A percentile compares a stretch with the other conserved stretches of the same genome.
phyloP scores from a whole-genome alignment of 164 flowering plant species.

The Cinnamomum chago region DNA sequence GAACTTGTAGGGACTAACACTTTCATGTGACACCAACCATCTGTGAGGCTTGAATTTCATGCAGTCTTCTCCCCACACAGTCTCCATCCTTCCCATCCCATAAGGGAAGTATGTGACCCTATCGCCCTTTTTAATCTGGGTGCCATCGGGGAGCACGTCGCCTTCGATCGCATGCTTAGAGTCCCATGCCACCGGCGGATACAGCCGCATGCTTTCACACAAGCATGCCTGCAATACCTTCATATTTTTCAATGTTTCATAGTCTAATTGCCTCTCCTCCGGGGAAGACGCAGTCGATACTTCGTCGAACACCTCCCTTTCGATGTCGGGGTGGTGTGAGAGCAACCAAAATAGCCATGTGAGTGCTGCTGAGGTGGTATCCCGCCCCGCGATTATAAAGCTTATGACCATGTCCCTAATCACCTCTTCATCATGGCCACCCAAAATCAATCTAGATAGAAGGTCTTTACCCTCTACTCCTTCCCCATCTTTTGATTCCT shows the following conservation, averaged over 20 bases:
- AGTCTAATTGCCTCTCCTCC: slow-evolving; percentile 13
- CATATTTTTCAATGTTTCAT: slow-evolving; percentile 46
- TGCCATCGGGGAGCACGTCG: slow-evolving; percentile 68
- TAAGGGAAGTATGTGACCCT: slow-evolving; percentile 71
- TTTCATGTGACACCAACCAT: slow-evolving; percentile 41
- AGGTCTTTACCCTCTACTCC: slow-evolving; percentile 26
- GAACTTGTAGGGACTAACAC: slow-evolving; percentile 45
- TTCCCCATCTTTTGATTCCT: neutral
- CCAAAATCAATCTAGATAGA: slow-evolving; percentile 39
- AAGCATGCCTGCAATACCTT: slow-evolving; percentile 46
- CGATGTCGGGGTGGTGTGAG: slow-evolving; percentile 13
- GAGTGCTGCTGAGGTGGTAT: slow-evolving; percentile 77
- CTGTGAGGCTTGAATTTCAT: slow-evolving; percentile 51
- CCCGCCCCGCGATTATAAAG: slow-evolving; percentile 75
- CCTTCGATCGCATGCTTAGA: slow-evolving; percentile 51
- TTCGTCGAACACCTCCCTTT: slow-evolving; percentile 30
- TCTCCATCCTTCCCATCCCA: slow-evolving; percentile 83
- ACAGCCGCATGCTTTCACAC: slow-evolving; percentile 66
- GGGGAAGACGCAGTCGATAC: neutral
- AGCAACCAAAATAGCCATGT: slow-evolving; percentile 60
- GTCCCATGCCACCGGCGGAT: slow-evolving; percentile 87
- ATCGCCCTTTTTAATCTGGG: slow-evolving; percentile 43
- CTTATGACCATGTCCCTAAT: slow-evolving; percentile 66
- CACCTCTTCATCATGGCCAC: slow-evolving; percentile 44
- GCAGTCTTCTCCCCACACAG: slow-evolving; percentile 61